A percentile compares a stretch with the other conserved stretches of the same genome.
These are phyloP conservation scores for Linderniella brevidens DNA, from an alignment of 257 asterid species.

Conservation along the genomic window DNA sequence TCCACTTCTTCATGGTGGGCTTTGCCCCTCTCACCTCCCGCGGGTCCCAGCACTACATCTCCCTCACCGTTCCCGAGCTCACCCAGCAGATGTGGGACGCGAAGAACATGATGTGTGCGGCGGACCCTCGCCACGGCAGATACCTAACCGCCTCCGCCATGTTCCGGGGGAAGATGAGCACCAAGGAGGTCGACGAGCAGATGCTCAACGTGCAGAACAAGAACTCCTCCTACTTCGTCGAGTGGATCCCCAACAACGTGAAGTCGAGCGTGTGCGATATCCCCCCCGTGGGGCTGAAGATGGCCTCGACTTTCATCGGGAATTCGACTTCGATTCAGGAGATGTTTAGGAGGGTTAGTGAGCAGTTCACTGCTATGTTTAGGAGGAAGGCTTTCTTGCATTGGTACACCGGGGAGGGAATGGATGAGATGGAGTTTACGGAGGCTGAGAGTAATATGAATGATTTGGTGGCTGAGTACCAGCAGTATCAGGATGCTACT, in stretches of 20 bases:
- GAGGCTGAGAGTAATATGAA: conserved; percentile 90
- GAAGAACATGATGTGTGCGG: conserved; percentile 93
- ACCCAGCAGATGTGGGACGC: conserved; percentile 90
- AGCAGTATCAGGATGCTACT: conserved; percentile 84
- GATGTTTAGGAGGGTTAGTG: conserved; percentile 83
- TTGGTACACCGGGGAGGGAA: conserved; percentile 86
- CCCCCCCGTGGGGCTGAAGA: conserved; percentile 61
- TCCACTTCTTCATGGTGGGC: conserved; percentile 90
- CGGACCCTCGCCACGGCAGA: conserved; percentile 84
- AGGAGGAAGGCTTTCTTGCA: conserved; percentile 88
- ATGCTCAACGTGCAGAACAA: conserved; percentile 88
- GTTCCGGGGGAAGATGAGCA: conserved; percentile 90
- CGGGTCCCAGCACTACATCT: conserved; percentile 77
- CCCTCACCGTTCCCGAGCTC: conserved; percentile 75
- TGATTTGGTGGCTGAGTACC: conserved; percentile 77
- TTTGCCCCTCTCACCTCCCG: conserved; percentile 84
- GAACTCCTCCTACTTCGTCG: conserved; percentile 79
- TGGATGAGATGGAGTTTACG: conserved; percentile 90
- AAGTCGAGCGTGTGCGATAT: conserved; percentile 80
- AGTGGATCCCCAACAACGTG: conserved; percentile 86
- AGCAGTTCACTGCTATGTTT: conserved; percentile 86
- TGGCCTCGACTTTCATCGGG: conserved; percentile 70
- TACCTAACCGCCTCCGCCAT: conserved; percentile 78
- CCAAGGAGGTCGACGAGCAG: conserved; percentile 81
- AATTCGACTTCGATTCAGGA: conserved; percentile 80